Conservation (phyloP, 805 yeast genomes). For the Ogataea wickerhamii region DNA sequence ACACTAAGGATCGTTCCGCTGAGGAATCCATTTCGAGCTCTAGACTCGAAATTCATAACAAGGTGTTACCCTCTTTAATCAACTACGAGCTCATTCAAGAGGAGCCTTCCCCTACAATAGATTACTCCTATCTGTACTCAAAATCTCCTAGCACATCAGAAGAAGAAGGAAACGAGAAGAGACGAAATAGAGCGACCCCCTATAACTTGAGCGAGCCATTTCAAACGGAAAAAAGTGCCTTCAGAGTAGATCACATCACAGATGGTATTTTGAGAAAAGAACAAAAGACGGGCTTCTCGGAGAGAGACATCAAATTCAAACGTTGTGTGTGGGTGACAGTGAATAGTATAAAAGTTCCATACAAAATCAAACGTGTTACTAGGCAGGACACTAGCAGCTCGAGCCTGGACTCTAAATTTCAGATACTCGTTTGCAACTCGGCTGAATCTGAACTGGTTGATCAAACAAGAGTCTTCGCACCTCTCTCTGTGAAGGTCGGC, state of each 20-base stretch:
- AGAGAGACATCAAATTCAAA: conserved; percentile 7
- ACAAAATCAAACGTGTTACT: conserved; percentile 6
- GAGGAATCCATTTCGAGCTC: background rate
- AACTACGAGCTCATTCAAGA: background rate
- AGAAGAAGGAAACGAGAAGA: too few species aligned
- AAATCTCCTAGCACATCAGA: too few species aligned
- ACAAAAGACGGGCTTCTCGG: background rate
- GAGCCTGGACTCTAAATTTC: background rate
- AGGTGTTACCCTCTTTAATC: background rate
- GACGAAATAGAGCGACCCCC: too few species aligned
- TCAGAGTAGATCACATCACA: background rate
- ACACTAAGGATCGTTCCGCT: background rate
- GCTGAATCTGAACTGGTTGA: conserved; percentile 29
- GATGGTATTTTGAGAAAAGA: conserved; percentile 4
- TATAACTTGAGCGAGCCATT: too few species aligned
- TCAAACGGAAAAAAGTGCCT: too few species aligned
- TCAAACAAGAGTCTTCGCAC: conserved; percentile 31
- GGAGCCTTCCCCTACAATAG: conserved; percentile 1
- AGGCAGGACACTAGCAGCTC: conserved; percentile 1
- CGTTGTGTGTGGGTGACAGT: conserved; percentile 15
- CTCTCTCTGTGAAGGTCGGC: conserved; percentile 55
- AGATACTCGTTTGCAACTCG: conserved; percentile 16
- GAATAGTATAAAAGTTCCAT: conserved; percentile 11
- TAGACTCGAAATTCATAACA: background rate
- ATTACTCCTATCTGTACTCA: too few species aligned